A percentile compares a stretch with the other conserved stretches of the same genome.
phyloP scores from a whole-genome alignment of 2,329 filamentous ascomycete genomes.

The Beauveria sp. region DNA sequence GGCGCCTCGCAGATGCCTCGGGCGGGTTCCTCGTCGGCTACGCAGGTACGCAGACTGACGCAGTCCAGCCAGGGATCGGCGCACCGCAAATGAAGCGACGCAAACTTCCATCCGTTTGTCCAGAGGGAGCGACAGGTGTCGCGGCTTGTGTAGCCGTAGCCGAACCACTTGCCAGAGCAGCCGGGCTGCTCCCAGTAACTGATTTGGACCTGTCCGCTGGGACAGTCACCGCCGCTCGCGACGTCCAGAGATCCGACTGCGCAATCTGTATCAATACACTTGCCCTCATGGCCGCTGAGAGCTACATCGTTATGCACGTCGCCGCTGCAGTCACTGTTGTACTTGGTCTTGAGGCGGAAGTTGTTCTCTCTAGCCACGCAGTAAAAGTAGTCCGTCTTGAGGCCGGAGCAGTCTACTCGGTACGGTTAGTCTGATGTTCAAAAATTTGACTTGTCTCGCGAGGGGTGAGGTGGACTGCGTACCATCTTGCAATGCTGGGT shows the following conservation, averaged over 20 bases:
- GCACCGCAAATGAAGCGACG: neutral
- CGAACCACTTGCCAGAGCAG: neutral
- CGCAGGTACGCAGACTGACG: neutral
- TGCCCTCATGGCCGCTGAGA: neutral
- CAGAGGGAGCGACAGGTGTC: neutral
- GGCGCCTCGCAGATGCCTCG: neutral
- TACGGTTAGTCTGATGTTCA: conserved; percentile 8
- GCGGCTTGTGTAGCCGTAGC: neutral
- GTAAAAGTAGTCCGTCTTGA: conserved; percentile 10
- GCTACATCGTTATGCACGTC: neutral
- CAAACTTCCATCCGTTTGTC: neutral
- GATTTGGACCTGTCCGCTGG: neutral
- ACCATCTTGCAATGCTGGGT: neutral
- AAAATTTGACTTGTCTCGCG: neutral
- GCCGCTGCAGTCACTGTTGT: neutral
- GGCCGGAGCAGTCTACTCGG: conserved; percentile 7
- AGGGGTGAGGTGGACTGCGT: neutral
- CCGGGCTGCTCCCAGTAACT: neutral
- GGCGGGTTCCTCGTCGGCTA: neutral
- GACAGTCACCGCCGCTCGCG: neutral
- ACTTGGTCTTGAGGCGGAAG: neutral
- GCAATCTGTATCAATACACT: neutral
- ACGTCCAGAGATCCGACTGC: neutral
- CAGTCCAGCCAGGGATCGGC: neutral
- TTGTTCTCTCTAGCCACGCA: conserved; percentile 1